A percentile compares a stretch with the other conserved stretches of the same genome.
Evolutionary conservation across 345 rosid genomes (phyloP).

Genomic region (Eutrema yunnanense): DNA sequence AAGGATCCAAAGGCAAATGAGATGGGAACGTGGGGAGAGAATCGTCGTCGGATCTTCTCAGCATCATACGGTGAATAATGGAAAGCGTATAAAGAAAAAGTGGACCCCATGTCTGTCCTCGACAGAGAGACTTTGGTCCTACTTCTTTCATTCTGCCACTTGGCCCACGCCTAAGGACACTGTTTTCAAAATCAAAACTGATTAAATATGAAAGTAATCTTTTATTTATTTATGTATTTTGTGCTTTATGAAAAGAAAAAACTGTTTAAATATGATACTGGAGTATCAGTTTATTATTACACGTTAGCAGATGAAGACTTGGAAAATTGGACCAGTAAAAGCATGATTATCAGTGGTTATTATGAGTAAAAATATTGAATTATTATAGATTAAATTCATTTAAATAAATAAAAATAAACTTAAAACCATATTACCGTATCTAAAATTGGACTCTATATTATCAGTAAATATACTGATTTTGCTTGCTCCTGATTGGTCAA

Average conservation of each 20-base stretch:
- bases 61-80: constrained; percentile 35
- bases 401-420: too few species aligned
- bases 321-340: too few species aligned
- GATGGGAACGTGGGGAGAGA: constrained; percentile 33
- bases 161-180: background rate
- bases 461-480: too few species aligned
- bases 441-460: too few species aligned
- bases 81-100: background rate
- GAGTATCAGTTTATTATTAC: too few species aligned
- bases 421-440: too few species aligned
- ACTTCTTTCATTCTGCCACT: constrained; percentile 16
- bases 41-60: constrained; percentile 7
- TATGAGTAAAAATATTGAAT: too few species aligned
- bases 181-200: background rate
- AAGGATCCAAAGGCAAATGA: constrained; percentile 37
- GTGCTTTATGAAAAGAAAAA: background rate
- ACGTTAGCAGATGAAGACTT: too few species aligned
- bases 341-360: too few species aligned
- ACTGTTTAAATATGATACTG: too few species aligned
- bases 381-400: too few species aligned
- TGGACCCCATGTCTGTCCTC: constrained; percentile 19
- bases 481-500: too few species aligned
- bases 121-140: constrained; percentile 7
- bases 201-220: background rate
- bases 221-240: background rate